These are phyloP conservation scores for Dendryphion nanum DNA, from an alignment of 2,329 filamentous ascomycete species.

Conservation along the genomic window DNA sequence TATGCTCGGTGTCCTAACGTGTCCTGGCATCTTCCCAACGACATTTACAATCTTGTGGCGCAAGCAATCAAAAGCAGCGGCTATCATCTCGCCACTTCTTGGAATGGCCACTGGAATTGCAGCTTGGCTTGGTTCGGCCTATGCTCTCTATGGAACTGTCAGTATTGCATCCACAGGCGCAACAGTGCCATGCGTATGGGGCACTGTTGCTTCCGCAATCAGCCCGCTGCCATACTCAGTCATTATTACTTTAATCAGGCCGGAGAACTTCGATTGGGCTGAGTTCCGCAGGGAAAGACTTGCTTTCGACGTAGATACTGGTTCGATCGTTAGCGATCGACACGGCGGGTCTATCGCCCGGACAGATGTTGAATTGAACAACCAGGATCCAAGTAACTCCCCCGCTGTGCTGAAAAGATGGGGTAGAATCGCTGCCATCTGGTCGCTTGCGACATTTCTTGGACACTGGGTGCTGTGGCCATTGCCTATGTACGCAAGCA, in stretches of 20 bases:
- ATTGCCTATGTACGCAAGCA: constrained; percentile 54
- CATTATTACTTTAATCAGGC: constrained; percentile 47
- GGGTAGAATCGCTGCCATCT: constrained; percentile 47
- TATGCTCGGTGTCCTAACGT: constrained; percentile 55
- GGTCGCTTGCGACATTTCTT: constrained; percentile 51
- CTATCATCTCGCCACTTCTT: constrained; percentile 51
- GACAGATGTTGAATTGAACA: constrained; percentile 3
- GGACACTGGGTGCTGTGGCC: constrained; percentile 58
- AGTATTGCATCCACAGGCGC: constrained; percentile 50
- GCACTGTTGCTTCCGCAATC: constrained; percentile 49
- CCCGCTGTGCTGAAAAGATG: constrained; percentile 45
- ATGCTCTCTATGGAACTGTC: constrained; percentile 48
- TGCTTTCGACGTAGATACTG: constrained; percentile 33
- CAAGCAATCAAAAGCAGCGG: constrained; percentile 50
- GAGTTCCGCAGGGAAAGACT: constrained; percentile 44
- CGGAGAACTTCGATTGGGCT: constrained; percentile 44
- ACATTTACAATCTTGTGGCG: constrained; percentile 55
- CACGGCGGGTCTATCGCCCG: background rate
- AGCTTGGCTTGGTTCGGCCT: constrained; percentile 53
- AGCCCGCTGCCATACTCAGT: constrained; percentile 47
- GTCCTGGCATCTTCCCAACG: constrained; percentile 55
- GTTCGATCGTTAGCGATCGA: constrained; percentile 1
- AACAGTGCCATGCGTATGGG: constrained; percentile 53
- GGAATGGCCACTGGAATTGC: constrained; percentile 53
- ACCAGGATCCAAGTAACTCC: constrained; percentile 2